These are phyloP conservation scores for Naganishia onofrii DNA, from an alignment of 768 basidiomycete species.

Conservation along the genomic window DNA sequence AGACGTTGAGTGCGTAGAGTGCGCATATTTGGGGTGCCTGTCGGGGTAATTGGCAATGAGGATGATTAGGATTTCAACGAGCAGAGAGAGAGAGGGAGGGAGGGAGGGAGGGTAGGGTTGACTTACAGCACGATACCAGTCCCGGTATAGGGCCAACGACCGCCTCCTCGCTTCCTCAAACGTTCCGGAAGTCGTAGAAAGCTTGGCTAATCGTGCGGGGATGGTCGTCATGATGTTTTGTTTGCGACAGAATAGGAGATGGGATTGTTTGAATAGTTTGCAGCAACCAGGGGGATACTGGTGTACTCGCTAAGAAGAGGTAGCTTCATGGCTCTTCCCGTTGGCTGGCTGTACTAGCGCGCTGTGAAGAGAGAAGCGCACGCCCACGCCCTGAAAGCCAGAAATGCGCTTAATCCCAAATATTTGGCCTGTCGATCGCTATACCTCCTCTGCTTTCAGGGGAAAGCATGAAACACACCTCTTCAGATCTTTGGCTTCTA, in stretches of 20 bases:
- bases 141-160: conserved; percentile 76
- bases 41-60: no score
- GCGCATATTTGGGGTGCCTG: conserved; percentile 87
- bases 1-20: conserved; percentile 76
- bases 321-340: neutral
- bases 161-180: conserved; percentile 65
- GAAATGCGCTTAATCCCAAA: no score
- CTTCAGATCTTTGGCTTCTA: no score
- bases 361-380: no score
- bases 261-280: neutral
- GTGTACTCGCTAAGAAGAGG: no score
- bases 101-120: conserved; percentile 12
- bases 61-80: no score
- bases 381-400: no score
- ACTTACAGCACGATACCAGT: conserved; percentile 87
- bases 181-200: conserved; percentile 60
- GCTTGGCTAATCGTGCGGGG: conserved; percentile 77
- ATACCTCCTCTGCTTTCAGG: no score
- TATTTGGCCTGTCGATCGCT: no score
- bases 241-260: neutral
- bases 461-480: no score
- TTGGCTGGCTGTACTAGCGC: no score
- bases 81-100: neutral
- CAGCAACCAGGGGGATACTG: no score
- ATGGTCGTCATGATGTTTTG: conserved; percentile 68